A percentile compares a stretch with the other conserved stretches of the same genome.
Evolutionary conservation across 129 eudicot genomes (phyloP).

Genomic region (Artemisia tridentata): DNA sequence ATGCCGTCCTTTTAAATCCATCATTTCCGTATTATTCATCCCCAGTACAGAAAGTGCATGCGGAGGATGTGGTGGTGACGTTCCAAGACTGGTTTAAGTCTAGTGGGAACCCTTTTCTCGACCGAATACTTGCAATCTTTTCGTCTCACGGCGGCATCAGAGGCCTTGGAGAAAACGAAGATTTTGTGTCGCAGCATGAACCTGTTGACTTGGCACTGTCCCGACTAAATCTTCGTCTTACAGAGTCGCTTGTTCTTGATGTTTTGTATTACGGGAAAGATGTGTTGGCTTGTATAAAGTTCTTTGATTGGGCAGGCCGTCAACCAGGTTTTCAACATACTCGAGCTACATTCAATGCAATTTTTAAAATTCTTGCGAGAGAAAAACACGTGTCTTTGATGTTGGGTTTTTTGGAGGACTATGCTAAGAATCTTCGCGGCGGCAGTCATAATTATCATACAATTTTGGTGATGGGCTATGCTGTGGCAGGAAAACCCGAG

Average conservation of each 20-base stretch:
- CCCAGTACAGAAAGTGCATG: constrained; percentile 8
- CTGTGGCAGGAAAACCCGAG: constrained; percentile 73
- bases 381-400: constrained; percentile 52
- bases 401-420: constrained; percentile 52
- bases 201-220: constrained; percentile 40
- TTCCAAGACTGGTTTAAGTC: constrained; percentile 70
- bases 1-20: constrained; percentile 12
- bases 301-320: constrained; percentile 94
- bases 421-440: constrained; percentile 15
- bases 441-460: constrained; percentile 40
- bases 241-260: constrained; percentile 61
- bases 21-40: constrained; percentile 1
- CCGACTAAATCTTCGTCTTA: constrained; percentile 38
- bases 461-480: constrained; percentile 76
- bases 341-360: constrained; percentile 55
- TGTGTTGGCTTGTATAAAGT: constrained; percentile 60
- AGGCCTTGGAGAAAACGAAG: constrained; percentile 16
- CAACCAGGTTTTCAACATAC: constrained; percentile 75
- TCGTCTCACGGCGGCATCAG: constrained; percentile 15
- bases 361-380: constrained; percentile 55
- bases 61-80: constrained; percentile 41
- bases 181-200: constrained; percentile 7
- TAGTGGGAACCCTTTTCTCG: constrained; percentile 37
- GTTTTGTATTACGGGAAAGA: constrained; percentile 57
- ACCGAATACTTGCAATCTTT: constrained; percentile 52